phyloP scores from a whole-genome alignment of 2,329 filamentous ascomycete genomes.

The Acrodontium crateriforme region DNA sequence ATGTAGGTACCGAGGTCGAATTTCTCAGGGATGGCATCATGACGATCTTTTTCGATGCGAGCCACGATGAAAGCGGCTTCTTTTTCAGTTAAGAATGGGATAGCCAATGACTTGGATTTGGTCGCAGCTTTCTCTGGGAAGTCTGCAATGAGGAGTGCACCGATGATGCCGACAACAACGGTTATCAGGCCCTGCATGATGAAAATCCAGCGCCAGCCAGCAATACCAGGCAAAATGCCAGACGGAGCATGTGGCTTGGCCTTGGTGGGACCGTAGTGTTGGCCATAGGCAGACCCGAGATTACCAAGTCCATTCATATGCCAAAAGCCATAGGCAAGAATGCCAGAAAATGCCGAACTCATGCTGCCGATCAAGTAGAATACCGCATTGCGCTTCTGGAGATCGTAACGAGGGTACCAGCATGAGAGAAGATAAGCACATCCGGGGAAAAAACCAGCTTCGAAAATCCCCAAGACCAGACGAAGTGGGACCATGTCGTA shows the following conservation, averaged over 20 bases:
- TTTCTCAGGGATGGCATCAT: conserved; percentile 35
- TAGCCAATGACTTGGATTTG: conserved; percentile 18
- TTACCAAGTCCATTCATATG: conserved; percentile 35
- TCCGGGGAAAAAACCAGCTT: conserved; percentile 35
- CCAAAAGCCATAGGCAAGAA: conserved; percentile 24
- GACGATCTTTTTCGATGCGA: conserved; percentile 39
- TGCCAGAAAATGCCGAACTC: conserved; percentile 34
- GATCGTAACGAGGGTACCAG: conserved; percentile 30
- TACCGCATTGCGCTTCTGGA: conserved; percentile 26
- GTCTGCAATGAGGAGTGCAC: conserved; percentile 31
- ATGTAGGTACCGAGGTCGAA: conserved; percentile 29
- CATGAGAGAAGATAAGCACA: conserved; percentile 60
- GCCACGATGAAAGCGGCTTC: conserved; percentile 38
- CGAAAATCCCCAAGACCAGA: conserved; percentile 48
- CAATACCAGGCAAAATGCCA: conserved; percentile 22
- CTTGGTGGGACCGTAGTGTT: conserved; percentile 20
- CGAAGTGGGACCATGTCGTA: conserved; percentile 40
- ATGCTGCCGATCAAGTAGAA: conserved; percentile 39
- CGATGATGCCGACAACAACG: conserved; percentile 24
- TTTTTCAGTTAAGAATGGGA: conserved; percentile 31
- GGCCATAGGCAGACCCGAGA: conserved; percentile 18
- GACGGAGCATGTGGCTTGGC: conserved; percentile 11
- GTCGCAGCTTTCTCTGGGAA: conserved; percentile 29
- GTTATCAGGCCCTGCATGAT: conserved; percentile 32
- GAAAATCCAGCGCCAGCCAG: conserved; percentile 33